Conservation (phyloP, 1,284 basidiomycete genomes). For the Peniophora sp. region DNA sequence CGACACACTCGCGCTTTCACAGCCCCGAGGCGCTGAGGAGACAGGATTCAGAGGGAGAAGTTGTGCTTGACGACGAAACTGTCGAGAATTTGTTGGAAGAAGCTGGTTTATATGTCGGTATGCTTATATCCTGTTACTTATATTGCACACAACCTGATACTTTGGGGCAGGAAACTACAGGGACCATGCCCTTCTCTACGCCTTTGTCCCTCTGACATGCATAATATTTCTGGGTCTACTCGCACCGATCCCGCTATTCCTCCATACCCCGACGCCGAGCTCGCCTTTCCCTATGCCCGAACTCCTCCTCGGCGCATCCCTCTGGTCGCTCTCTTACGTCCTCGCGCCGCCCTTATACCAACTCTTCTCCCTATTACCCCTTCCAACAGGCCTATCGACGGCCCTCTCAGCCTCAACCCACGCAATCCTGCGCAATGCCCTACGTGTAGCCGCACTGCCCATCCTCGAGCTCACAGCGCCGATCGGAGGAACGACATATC, state of each 20-base stretch:
- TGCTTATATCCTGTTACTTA: slow-evolving; percentile 9
- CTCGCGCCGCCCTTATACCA: slow-evolving; percentile 44
- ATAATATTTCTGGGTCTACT: slow-evolving; percentile 35
- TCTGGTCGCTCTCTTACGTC: slow-evolving; percentile 54
- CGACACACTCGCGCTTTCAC: background rate
- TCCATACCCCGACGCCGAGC: slow-evolving; percentile 24
- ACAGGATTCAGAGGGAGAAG: slow-evolving; percentile 30
- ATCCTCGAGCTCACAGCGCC: slow-evolving; percentile 37
- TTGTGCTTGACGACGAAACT: slow-evolving; percentile 19
- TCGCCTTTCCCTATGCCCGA: slow-evolving; percentile 53
- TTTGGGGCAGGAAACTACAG: slow-evolving; percentile 48
- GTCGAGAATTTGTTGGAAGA: slow-evolving; percentile 34
- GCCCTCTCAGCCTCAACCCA: slow-evolving; percentile 32
- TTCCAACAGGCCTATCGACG: slow-evolving; percentile 34
- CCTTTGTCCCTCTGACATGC: slow-evolving; percentile 46
- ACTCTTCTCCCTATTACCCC: slow-evolving; percentile 15
- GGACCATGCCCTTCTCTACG: slow-evolving; percentile 41
- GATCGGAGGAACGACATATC: too few relatives aligned
- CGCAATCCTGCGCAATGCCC: slow-evolving; percentile 30
- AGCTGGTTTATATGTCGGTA: slow-evolving; percentile 54
- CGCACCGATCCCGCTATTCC: slow-evolving; percentile 34
- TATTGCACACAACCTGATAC: background rate
- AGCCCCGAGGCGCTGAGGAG: slow-evolving; percentile 30
- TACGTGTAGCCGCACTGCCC: slow-evolving; percentile 48
- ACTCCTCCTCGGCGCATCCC: slow-evolving; percentile 44